A percentile compares a stretch with the other conserved stretches of the same genome.
Evolutionary conservation across 2,329 filamentous ascomycete species (phyloP).

Genomic region (Atkinsonella hypoxylon): DNA sequence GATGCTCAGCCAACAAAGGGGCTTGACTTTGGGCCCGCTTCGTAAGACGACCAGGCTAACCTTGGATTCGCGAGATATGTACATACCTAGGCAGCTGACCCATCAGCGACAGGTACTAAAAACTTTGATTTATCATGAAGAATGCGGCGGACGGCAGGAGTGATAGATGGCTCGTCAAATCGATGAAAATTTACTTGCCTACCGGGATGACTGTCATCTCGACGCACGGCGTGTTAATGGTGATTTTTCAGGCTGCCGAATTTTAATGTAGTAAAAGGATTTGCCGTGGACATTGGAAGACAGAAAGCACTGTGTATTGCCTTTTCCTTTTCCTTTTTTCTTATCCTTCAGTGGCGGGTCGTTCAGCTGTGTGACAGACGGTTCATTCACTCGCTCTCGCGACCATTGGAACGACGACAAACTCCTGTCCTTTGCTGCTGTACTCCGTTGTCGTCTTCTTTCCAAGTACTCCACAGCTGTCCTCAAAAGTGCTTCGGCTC

Average conservation of each 20-base stretch:
- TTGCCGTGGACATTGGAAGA: no score
- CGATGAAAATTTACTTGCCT: neutral
- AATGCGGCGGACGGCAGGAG: slow-evolving; percentile 1
- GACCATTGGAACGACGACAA: no score
- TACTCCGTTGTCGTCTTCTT: neutral
- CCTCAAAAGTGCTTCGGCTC: neutral
- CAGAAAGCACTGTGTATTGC: no score
- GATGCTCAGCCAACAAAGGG: slow-evolving; percentile 6
- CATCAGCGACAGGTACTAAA: slow-evolving; percentile 2
- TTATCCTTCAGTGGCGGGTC: neutral
- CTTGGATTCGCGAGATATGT: neutral
- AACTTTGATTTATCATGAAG: slow-evolving; percentile 3
- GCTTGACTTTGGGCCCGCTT: slow-evolving; percentile 3
- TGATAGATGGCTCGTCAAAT: neutral
- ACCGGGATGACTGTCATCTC: neutral
- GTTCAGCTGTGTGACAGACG: no score
- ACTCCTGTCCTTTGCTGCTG: neutral
- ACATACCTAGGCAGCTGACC: neutral
- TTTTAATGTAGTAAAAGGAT: neutral
- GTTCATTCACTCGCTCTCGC: no score
- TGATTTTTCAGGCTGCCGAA: neutral
- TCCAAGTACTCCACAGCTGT: neutral
- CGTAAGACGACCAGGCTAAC: slow-evolving; percentile 5
- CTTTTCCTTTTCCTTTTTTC: neutral
- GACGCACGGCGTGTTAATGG: neutral